Evolutionary conservation across 306 rosid species (phyloP), one percentile per base, ranked within the genome.

Genomic region (Quercus wislizeni): DNA sequence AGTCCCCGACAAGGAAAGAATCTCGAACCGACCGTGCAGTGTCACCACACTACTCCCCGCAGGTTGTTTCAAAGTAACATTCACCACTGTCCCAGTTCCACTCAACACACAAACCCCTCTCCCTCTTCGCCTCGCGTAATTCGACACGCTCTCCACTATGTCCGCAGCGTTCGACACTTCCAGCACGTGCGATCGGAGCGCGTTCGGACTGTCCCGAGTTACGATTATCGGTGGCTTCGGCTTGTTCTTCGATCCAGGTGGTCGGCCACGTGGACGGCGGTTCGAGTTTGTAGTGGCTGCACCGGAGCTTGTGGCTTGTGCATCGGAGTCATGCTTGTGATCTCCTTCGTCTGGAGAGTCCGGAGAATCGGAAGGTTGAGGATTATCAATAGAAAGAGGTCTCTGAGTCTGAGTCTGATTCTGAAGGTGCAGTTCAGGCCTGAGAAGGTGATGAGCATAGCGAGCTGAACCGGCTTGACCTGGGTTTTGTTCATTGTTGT

Each of bases 181-280:
- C 14, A 86, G 87, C 59, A 86, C 78, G 68, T 83, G 90, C 1
- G 90, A 81, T 55, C 87, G 85, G 58, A 86, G 85, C 13, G 83
- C 76, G 76, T 79, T 81, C 75, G 87, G 85, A 78, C 82, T 83
- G 63, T 86, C 90, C 8, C 83, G 83, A 3, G 80, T 81, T 5
- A 86, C 80, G 33, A 86, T 71, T 25, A 86, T 68, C 5, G 90
- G 85, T 1, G 90, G 81, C 70, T 86, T 86, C 21, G 83, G 85
- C 59, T 81, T 86, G 87, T 86, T 86, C 75, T 78, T 83, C 15
- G 89, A 86, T n/a, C 89, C 89, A 0, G 83, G 68, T 3, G 89
- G 89, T 55, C 89, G 90, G 62, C 90, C 90, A 2, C 90, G 69
- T 4, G 82, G 75, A 21, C 90, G 85, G 70, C 87, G 77, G n/a